Evolutionary conservation across 1,284 basidiomycete species (phyloP).

Genomic region (Ceratobasidium sp.): DNA sequence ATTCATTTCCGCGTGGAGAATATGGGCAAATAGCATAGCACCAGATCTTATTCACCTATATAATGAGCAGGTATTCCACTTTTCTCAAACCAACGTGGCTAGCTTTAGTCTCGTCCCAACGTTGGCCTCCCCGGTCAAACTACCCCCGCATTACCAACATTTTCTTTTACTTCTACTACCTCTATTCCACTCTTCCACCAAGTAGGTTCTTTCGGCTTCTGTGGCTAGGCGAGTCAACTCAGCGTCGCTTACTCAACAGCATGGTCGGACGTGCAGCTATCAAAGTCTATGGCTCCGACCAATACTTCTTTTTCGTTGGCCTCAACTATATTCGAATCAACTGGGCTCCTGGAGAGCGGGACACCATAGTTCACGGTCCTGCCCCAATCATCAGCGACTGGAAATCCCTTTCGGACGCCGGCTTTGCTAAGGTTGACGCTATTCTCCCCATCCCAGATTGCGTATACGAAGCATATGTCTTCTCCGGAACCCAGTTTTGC

Average conservation of each 20-base stretch:
- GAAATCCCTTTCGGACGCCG: slow-evolving; percentile 17
- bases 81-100: no score
- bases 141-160: no score
- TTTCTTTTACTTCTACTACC: neutral
- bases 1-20: no score
- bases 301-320: slow-evolving; percentile 26
- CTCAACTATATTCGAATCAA: slow-evolving; percentile 18
- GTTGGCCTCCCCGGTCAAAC: no score
- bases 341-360: slow-evolving; percentile 5
- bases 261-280: slow-evolving; percentile 28
- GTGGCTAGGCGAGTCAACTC: neutral
- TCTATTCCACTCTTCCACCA: neutral
- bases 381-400: slow-evolving; percentile 20
- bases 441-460: slow-evolving; percentile 24
- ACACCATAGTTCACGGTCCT: slow-evolving; percentile 8
- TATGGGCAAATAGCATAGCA: no score
- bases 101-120: no score
- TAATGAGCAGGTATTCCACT: no score
- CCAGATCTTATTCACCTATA: no score
- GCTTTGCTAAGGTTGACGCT: slow-evolving; percentile 17
- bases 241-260: neutral
- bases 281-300: neutral
- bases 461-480: slow-evolving; percentile 13
- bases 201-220: neutral
- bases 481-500: slow-evolving; percentile 14